These are phyloP conservation scores for Pseudocercospora musae DNA, from an alignment of 2,329 filamentous ascomycete genomes.

Conservation along the genomic window DNA sequence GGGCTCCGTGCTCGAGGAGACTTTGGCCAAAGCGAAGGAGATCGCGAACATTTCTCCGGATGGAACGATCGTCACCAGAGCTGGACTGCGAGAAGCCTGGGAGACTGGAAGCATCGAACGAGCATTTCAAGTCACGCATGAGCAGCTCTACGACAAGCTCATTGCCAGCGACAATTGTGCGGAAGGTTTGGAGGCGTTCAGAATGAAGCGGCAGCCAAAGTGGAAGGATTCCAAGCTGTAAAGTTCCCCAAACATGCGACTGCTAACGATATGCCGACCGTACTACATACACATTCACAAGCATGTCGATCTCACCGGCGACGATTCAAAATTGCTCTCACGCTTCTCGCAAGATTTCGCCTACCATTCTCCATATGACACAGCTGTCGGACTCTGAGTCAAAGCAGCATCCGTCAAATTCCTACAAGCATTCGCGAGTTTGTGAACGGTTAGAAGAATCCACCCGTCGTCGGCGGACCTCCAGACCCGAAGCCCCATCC, in stretches of 20 bases:
- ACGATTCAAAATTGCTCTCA: too few relatives aligned
- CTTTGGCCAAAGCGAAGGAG: slow-evolving; percentile 32
- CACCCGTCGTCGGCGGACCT: too few relatives aligned
- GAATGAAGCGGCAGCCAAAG: slow-evolving; percentile 46
- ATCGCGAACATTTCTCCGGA: slow-evolving; percentile 36
- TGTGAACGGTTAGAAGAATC: too few relatives aligned
- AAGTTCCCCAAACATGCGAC: not conserved
- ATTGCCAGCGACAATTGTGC: slow-evolving; percentile 45
- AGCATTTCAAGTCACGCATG: slow-evolving; percentile 40
- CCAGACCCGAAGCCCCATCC: too few relatives aligned
- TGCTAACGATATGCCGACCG: not conserved
- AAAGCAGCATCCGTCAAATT: too few relatives aligned
- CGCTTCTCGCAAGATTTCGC: too few relatives aligned
- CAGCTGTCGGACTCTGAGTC: too few relatives aligned
- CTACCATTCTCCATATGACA: too few relatives aligned
- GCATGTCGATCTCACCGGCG: not conserved
- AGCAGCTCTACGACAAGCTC: slow-evolving; percentile 41
- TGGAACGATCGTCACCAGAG: slow-evolving; percentile 38
- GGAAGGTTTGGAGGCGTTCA: slow-evolving; percentile 50
- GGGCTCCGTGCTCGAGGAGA: slow-evolving; percentile 35
- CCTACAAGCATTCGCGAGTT: too few relatives aligned
- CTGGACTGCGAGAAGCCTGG: slow-evolving; percentile 37
- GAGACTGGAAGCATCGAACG: slow-evolving; percentile 41
- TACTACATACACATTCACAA: not conserved
- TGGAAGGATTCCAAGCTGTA: slow-evolving; percentile 48